Conservation (phyloP, 306 rosid species). For the Inga laurina region DNA sequence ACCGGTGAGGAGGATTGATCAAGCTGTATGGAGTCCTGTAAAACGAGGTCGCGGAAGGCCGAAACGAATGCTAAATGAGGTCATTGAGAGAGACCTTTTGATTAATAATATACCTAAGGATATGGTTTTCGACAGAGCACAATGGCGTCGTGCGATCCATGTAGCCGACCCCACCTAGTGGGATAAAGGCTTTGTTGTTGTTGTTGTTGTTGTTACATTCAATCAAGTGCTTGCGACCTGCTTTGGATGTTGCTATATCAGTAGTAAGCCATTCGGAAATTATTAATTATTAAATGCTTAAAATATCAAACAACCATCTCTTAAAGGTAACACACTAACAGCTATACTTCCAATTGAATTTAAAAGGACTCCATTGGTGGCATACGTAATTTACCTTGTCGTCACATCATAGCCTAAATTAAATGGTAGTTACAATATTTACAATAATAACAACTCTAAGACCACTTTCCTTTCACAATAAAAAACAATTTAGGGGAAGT, state of each 20-base stretch:
- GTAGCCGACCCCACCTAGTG: too few species aligned
- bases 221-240: background rate
- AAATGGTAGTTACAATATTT: background rate
- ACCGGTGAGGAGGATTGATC: too few species aligned
- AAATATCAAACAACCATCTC: background rate
- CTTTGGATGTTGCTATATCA: slow-evolving; percentile 15
- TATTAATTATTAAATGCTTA: background rate
- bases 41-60: too few species aligned
- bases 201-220: too few species aligned
- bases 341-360: slow-evolving; percentile 7
- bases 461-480: background rate
- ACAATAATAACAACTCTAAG: background rate
- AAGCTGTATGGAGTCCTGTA: too few species aligned
- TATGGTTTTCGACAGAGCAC: too few species aligned
- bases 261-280: slow-evolving; percentile 1
- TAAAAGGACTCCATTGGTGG: slow-evolving; percentile 1
- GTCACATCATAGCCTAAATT: background rate
- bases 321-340: background rate
- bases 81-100: too few species aligned
- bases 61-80: too few species aligned
- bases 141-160: too few species aligned
- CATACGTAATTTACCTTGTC: background rate
- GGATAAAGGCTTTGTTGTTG: too few species aligned
- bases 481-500: background rate
- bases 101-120: too few species aligned